Evolutionary conservation across 2,329 filamentous ascomycete species (phyloP).

Genomic region (Xylariaceae sp.): DNA sequence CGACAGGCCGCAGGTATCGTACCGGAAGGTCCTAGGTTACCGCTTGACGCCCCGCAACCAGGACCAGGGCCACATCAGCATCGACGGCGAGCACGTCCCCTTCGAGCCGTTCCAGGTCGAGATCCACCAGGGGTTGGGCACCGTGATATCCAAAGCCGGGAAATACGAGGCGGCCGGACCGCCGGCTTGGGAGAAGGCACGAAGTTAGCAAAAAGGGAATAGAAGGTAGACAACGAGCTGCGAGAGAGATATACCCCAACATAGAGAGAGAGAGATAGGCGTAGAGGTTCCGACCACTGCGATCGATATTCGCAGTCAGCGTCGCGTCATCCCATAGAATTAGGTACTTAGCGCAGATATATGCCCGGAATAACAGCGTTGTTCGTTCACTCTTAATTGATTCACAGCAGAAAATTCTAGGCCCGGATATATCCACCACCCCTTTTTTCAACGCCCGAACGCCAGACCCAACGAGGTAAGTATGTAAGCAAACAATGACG

Average conservation of each 20-base stretch:
- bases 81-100: slow-evolving; percentile 86
- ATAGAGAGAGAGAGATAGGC: background rate
- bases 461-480: slow-evolving; percentile 1
- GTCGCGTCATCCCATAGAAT: background rate
- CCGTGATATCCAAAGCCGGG: slow-evolving; percentile 77
- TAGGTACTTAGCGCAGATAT: background rate
- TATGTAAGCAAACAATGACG: background rate
- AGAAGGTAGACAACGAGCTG: slow-evolving; percentile 1
- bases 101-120: slow-evolving; percentile 93
- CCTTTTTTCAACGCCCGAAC: slow-evolving; percentile 11
- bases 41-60: slow-evolving; percentile 76
- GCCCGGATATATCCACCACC: slow-evolving; percentile 12
- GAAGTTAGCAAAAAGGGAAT: background rate
- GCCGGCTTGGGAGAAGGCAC: slow-evolving; percentile 48
- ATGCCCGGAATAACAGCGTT: background rate
- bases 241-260: slow-evolving; percentile 17
- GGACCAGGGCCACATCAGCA: slow-evolving; percentile 82
- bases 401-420: background rate
- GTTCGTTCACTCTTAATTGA: slow-evolving; percentile 1
- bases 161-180: slow-evolving; percentile 69
- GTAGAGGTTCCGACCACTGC: background rate
- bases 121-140: slow-evolving; percentile 79
- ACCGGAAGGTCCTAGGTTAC: slow-evolving; percentile 86
- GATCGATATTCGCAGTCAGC: background rate
- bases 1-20: slow-evolving; percentile 74